A percentile compares a stretch with the other conserved stretches of the same genome.
These are phyloP conservation scores for Metschnikowia shivogae DNA, from an alignment of 805 yeast genomes.

Conservation along the genomic window DNA sequence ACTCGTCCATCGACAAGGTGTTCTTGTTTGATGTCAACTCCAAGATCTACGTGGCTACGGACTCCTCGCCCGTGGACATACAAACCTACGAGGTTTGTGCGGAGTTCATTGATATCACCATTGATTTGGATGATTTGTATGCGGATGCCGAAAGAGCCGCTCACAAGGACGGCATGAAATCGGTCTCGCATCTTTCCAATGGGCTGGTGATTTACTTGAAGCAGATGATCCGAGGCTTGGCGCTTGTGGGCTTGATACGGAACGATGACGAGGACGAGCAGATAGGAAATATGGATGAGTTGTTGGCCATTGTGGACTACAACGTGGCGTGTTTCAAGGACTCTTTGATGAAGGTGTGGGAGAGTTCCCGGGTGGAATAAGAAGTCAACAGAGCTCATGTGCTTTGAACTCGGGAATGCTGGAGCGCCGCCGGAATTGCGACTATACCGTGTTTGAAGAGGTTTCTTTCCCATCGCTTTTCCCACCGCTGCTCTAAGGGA, in stretches of 20 bases:
- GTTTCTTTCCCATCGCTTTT: no score
- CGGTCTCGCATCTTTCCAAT: conserved; percentile 72
- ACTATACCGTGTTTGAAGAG: no score
- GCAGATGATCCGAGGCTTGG: conserved; percentile 90
- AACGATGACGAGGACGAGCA: conserved; percentile 43
- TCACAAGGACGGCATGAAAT: conserved; percentile 44
- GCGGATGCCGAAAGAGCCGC: conserved; percentile 20
- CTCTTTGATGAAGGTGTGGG: conserved; percentile 72
- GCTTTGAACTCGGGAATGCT: neutral
- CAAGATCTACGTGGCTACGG: conserved; percentile 93
- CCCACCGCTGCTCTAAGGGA: no score
- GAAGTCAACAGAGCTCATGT: neutral
- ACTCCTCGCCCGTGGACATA: conserved; percentile 91
- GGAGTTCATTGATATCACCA: conserved; percentile 91
- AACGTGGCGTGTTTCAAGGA: conserved; percentile 78
- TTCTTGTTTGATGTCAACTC: conserved; percentile 89
- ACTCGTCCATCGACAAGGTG: conserved; percentile 87
- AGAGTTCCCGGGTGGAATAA: conserved; percentile 30
- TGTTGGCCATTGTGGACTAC: conserved; percentile 74
- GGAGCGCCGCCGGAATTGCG: neutral
- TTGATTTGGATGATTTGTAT: conserved; percentile 77
- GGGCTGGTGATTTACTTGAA: conserved; percentile 81
- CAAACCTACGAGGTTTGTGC: conserved; percentile 96
- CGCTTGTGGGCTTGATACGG: conserved; percentile 82
- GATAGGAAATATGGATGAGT: conserved; percentile 28